Evolutionary conservation across 148 eudicot species (phyloP), one percentile per base, ranked within the genome.

Genomic region (Chenopodium suecicum): DNA sequence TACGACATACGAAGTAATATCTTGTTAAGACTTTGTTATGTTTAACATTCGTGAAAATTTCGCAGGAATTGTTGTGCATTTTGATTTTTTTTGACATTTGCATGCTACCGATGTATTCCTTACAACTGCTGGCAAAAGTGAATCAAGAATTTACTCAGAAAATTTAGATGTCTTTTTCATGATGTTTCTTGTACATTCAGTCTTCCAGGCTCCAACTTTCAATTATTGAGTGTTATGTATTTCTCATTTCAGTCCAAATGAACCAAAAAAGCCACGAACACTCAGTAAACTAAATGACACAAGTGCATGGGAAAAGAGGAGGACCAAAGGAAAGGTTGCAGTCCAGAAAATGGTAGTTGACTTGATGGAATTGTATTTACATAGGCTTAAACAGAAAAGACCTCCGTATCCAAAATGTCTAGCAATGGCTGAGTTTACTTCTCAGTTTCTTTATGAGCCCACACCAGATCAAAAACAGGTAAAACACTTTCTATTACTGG

Each of bases 301-400:
- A 72, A 87, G 89, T 82, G 88, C 89, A 37, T 95, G 98, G 98
- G 98, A 95, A 86, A 92, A 83, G 92, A 91, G 98, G 83, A 95
- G 92, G 87, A 86, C 83, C 48, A 95, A 90, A 85, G 98, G 98
- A 80, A 93, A 89, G 88, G 94, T 95, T 82, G 98, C 98, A 6
- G 91, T 95, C 84, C 98, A 95, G 86, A 95, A 90, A 85, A 95
- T 95, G 98, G 98, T 95, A 77, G 98, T 95, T 67, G 98, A 95
- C 84, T 88, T 95, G 83, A 95, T 95, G 98, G 98, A 95, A 86
- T 79, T 95, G 74, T 95, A 95, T 87, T 81, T 95, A 46, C 94
- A 95, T 77, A 91, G 98, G 86, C 93, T 95, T 47, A 95, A 94
- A 80, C 98, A 93, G 84, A 86, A 74, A 80, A 89, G 98, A 83